Base-by-base conservation (phyloP, 2,329 filamentous ascomycete genomes). In the Fusarium stilboides region DNA sequence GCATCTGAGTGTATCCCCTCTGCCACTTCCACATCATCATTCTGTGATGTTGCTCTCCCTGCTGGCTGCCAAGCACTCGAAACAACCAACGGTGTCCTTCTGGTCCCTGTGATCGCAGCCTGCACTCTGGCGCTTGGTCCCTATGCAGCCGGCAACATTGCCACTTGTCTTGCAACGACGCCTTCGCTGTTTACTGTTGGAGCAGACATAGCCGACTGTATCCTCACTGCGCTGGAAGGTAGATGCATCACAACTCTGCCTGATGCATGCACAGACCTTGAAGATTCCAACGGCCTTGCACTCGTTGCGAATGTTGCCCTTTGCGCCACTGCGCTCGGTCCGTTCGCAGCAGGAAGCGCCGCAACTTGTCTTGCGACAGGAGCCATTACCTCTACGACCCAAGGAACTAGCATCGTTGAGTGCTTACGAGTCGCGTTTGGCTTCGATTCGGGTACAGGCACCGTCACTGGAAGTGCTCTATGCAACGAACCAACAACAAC, bases 221-320 rank as follows among this genome's bases (percentile, higher is more conserved):
- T 59, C 5, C 2, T 59, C 12, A n/a, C 8, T 56, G 50, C 56
- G 5, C 34, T 59, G 3, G 26, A 59, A 6, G 56, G 34, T 3
- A 28, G 39, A 2, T 59, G 56, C 5, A 59, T 59, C 26, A 40
- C 50, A 8, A 59, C 56, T 9, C 40, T 59, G 3, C 56, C 56
- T 3, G 19, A 26, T 0, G 0, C 56, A 14, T 59, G 56, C 12
- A 7, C 10, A 1, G 40, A 57, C 15, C 50, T 59, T 10, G 56
- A 20, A 6, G 15, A n/a, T 2, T 0, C 14, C 9, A 59, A 57
- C 20, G 56, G 56, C 8, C 56, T 59, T n/a, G 56, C 14, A 6
- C 56, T 59, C 10, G 33, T 59, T 0, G 40, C 40, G 1, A 1
- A 59, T 19, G 33, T 59, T 1, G 56, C 33, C 1, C 1, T 19